A percentile compares a stretch with the other conserved stretches of the same genome.
Conservation (phyloP, 371 early-diverging fungal genomes). For the Lichtheimia ramosa region DNA sequence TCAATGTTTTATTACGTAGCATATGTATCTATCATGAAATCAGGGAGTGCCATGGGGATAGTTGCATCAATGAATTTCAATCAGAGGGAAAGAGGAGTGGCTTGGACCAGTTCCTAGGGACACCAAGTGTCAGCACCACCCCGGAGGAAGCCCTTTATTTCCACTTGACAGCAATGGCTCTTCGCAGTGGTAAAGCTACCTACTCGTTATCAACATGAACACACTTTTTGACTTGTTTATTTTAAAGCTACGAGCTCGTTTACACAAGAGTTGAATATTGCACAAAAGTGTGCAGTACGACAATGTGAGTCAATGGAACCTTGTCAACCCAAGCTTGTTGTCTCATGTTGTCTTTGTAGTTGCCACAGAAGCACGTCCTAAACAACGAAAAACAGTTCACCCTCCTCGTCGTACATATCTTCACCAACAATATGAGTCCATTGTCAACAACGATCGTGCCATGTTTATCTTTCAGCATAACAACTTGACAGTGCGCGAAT, state of each 20-base stretch:
- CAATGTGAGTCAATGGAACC: constrained; percentile 3
- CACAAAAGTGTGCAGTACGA: constrained; percentile 7
- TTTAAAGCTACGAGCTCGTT: constrained; percentile 24
- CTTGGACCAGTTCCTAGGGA: too few species aligned
- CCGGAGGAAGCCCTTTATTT: too few species aligned
- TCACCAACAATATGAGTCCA: constrained; percentile 49
- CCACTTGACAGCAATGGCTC: constrained; percentile 18
- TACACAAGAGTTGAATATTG: constrained; percentile 24
- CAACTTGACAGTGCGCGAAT: constrained; percentile 65
- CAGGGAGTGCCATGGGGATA: too few species aligned
- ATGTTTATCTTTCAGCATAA: constrained; percentile 69
- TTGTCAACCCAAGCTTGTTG: background rate
- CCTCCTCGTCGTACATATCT: constrained; percentile 54
- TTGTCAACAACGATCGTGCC: constrained; percentile 54
- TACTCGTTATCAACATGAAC: background rate
- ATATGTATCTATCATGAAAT: too few species aligned
- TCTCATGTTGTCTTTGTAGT: constrained; percentile 16
- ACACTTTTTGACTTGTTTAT: background rate
- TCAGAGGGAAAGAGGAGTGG: too few species aligned
- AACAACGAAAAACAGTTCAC: constrained; percentile 21
- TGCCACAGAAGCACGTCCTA: constrained; percentile 26
- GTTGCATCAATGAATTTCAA: too few species aligned
- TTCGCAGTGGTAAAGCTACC: constrained; percentile 25
- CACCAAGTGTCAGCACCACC: too few species aligned
- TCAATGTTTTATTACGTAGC: too few species aligned